These are phyloP conservation scores for Acanthamoeba sp. DNA, from an alignment of 208 protist species.

Conservation along the genomic window DNA sequence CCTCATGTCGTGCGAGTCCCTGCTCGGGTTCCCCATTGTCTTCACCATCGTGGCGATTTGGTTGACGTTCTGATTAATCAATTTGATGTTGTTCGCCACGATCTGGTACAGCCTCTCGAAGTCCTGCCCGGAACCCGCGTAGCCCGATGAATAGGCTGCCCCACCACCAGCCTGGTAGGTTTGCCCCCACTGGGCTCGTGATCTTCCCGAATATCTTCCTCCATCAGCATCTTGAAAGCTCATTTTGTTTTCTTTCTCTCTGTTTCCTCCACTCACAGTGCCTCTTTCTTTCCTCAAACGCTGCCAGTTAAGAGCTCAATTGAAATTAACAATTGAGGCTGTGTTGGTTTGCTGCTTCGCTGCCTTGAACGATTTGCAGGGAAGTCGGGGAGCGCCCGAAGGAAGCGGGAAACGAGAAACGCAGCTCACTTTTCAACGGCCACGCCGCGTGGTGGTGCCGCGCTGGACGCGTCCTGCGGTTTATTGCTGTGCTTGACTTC, in stretches of 20 bases:
- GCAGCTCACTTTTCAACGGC: not conserved
- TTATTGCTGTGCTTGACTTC: too few species aligned
- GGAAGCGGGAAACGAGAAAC: not conserved
- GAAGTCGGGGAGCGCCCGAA: not conserved
- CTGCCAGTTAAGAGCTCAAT: not conserved
- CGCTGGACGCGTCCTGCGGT: too few species aligned
- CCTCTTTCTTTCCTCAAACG: not conserved
- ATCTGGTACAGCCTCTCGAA: constrained; percentile 30
- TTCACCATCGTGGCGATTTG: constrained; percentile 54
- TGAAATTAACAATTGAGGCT: not conserved
- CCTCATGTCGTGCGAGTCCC: constrained; percentile 20
- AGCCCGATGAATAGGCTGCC: not conserved
- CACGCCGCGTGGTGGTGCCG: too few species aligned
- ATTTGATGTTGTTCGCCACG: constrained; percentile 4
- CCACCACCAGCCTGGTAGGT: constrained; percentile 59
- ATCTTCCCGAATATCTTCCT: not conserved
- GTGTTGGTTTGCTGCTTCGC: not conserved
- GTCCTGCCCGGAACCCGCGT: not conserved
- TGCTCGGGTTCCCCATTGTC: not conserved
- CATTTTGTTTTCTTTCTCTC: not conserved
- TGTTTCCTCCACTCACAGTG: not conserved
- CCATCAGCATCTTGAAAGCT: constrained; percentile 25
- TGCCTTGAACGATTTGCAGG: not conserved
- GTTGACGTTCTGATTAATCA: constrained; percentile 49
- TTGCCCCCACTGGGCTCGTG: not conserved